A percentile compares a stretch with the other conserved stretches of the same genome.
phyloP scores from a whole-genome alignment of 2,329 filamentous ascomycete species.

The Paraconiothyrium brasiliense region DNA sequence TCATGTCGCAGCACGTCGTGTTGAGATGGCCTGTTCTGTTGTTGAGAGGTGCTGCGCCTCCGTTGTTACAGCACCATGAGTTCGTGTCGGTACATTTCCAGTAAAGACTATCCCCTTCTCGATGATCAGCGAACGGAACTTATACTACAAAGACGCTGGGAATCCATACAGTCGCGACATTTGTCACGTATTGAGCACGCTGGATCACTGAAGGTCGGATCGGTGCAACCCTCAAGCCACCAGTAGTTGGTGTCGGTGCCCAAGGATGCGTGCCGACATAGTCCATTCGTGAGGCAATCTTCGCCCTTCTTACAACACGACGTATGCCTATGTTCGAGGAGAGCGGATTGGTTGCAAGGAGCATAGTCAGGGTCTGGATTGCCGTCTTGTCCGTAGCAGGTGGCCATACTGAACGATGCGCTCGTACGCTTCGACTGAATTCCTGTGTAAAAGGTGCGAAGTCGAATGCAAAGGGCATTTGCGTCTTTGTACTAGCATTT shows the following conservation, averaged over 20 bases:
- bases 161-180: slow-evolving; percentile 1
- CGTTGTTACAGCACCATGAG: slow-evolving; percentile 10
- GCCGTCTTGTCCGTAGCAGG: slow-evolving; percentile 1
- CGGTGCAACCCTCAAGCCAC: slow-evolving; percentile 8
- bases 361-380: background rate
- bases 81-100: slow-evolving; percentile 8
- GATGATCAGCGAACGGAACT: background rate
- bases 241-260: background rate
- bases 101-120: background rate
- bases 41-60: background rate
- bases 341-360: slow-evolving; percentile 8
- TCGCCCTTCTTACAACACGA: slow-evolving; percentile 1
- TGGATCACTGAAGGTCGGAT: slow-evolving; percentile 5
- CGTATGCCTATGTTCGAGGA: background rate
- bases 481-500: background rate
- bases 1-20: background rate
- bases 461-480: background rate
- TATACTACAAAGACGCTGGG: background rate
- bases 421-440: background rate
- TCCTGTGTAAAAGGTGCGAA: background rate
- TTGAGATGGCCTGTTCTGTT: background rate
- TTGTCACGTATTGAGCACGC: background rate
- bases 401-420: background rate
- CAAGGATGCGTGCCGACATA: background rate
- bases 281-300: slow-evolving; percentile 4